Base-by-base conservation (phyloP, 306 rosid genomes). In the Urtica urens region DNA sequence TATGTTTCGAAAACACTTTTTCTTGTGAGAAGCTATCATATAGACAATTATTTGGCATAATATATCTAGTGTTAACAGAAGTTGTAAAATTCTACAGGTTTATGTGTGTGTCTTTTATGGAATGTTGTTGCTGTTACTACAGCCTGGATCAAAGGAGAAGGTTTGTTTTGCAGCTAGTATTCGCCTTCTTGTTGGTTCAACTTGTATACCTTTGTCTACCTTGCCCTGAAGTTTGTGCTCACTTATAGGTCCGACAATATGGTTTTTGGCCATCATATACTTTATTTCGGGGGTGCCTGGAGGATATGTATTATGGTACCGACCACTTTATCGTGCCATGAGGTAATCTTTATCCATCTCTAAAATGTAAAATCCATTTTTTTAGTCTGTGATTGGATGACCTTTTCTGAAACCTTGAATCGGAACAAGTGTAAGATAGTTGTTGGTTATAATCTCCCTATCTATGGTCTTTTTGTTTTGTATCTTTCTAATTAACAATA, bases 301-400 rank as follows among this genome's bases (percentile, higher is more conserved):
- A 55, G 76, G 78, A 23, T 90, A 75, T 65, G 83, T 77, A 48
- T 16, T 81, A 64, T 90, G 99, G 99, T 85, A 90, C 67, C 99
- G 99, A 47, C 95, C 99, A 26, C 99, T 90, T 74, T 90, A 85
- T 63, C 92, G 87, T 9, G 99, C 99, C 20, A 77, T 60, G 72
- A 90, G 99, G 99, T 90, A 79, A 26, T 51, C 39, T 23, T 21
- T 10, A 7, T 50, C 37, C 28, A 52, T n/a, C n/a, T n/a, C n/a
- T n/a, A n/a, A n/a, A n/a, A n/a, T n/a, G n/a, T n/a, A n/a, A n/a
- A n/a, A n/a, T n/a, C n/a, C n/a, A n/a, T n/a, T n/a, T n/a, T n/a
- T n/a, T n/a, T n/a, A n/a, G n/a, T n/a, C n/a, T n/a, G n/a, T n/a
- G n/a, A n/a, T n/a, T n/a, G n/a, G n/a, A n/a, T n/a, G n/a, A n/a